A percentile compares a stretch with the other conserved stretches of the same genome.
Conservation (phyloP, 306 rosid genomes). For the Neltuma alba region DNA sequence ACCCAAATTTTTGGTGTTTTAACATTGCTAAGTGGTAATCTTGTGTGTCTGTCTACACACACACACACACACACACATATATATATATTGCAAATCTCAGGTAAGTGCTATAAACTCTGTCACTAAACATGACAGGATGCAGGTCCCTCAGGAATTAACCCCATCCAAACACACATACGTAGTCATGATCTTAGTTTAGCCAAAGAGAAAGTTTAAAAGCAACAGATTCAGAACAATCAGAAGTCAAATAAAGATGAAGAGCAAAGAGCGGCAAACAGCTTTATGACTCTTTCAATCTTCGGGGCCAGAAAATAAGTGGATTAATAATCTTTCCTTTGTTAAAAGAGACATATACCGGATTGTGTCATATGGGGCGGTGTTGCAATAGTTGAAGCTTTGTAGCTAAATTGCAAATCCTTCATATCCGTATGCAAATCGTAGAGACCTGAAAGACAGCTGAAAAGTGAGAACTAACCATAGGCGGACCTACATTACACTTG, state of each 20-base stretch:
- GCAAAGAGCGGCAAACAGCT: not conserved
- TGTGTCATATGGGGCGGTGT: constrained; percentile 35
- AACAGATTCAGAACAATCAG: not conserved
- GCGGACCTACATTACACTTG: not conserved
- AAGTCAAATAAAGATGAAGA: not conserved
- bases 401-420: not conserved
- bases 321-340: not conserved
- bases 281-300: not conserved
- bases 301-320: not conserved
- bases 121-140: not conserved
- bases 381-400: constrained; percentile 15
- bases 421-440: constrained; percentile 32
- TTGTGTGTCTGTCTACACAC: no score
- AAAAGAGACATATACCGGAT: constrained; percentile 33
- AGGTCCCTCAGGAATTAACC: not conserved
- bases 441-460: constrained; percentile 16
- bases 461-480: not conserved
- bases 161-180: not conserved
- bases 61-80: no score
- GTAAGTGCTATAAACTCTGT: not conserved
- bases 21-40: not conserved
- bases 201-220: not conserved
- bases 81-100: not conserved
- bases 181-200: not conserved
- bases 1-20: not conserved